Percentiles rank a stretch among this genome's conserved stretches.
phyloP scores from a whole-genome alignment of 805 yeast species.

The Maudiozyma bulderi region DNA sequence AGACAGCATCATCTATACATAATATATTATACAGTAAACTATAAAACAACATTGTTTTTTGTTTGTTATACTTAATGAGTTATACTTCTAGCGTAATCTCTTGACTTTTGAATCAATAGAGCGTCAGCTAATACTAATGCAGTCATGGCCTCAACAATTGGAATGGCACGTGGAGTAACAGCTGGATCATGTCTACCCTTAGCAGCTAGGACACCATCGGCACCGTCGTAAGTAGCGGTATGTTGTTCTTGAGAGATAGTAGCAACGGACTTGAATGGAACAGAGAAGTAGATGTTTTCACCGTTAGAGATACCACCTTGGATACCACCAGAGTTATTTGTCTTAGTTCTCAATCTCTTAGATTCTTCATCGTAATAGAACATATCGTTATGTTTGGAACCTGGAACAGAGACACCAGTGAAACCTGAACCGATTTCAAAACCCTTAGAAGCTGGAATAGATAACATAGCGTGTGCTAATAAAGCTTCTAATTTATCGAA shows the following conservation, averaged over 20 bases:
- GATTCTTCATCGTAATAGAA: conserved; percentile 53
- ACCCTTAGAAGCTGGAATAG: conserved; percentile 96
- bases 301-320: conserved; percentile 98
- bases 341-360: conserved; percentile 67
- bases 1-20: too few species aligned
- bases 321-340: conserved; percentile 93
- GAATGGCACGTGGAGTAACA: conserved; percentile 97
- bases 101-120: conserved; percentile 72
- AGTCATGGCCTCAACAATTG: conserved; percentile 97
- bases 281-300: conserved; percentile 85
- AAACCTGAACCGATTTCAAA: conserved; percentile 97
- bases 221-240: conserved; percentile 84
- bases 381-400: conserved; percentile 89
- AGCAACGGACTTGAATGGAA: conserved; percentile 97
- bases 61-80: conserved; percentile 17
- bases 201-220: conserved; percentile 80
- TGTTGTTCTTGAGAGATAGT: conserved; percentile 89
- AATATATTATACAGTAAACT: background rate
- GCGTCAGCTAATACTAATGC: conserved; percentile 90
- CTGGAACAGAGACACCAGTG: conserved; percentile 79
- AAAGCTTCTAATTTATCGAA: conserved; percentile 93
- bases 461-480: conserved; percentile 95
- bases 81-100: conserved; percentile 45
- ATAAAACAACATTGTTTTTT: background rate
- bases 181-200: conserved; percentile 98